Evolutionary conservation across 2,329 filamentous ascomycete genomes (phyloP).

Genomic region (Fonsecaea pugnacius): DNA sequence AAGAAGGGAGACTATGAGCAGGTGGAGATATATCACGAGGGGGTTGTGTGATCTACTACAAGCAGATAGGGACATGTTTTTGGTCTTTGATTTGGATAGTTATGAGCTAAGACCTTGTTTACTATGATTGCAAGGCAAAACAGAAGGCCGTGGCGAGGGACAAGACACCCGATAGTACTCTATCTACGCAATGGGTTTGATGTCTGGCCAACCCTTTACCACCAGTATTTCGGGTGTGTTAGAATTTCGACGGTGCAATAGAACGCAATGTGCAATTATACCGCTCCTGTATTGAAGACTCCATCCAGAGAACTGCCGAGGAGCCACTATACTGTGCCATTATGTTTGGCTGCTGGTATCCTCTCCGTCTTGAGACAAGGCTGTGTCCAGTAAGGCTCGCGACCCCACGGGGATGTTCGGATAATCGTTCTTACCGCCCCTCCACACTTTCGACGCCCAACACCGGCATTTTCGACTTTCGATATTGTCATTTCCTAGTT

Average conservation of each 20-base stretch:
- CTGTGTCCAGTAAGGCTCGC: neutral
- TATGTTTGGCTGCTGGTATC: neutral
- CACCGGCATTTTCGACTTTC: neutral
- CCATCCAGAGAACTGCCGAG: neutral
- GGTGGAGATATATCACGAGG: constrained; percentile 17
- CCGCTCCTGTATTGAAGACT: no score
- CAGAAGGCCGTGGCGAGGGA: neutral
- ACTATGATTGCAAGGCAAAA: neutral
- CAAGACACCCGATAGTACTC: neutral
- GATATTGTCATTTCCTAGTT: neutral
- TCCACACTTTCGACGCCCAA: neutral
- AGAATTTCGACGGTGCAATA: no score
- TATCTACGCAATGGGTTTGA: neutral
- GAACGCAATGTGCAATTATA: no score
- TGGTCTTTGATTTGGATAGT: neutral
- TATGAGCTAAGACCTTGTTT: neutral
- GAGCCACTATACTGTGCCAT: neutral
- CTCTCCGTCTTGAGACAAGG: neutral
- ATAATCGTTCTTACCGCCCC: neutral
- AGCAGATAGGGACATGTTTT: neutral
- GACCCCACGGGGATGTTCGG: neutral
- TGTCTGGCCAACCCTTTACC: neutral
- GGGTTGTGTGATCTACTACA: constrained; percentile 9
- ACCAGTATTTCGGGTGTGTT: neutral
- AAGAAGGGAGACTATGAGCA: constrained; percentile 15